Conservation (phyloP, 352 stramenopile genomes). For the Thraustochytrium striatum region DNA sequence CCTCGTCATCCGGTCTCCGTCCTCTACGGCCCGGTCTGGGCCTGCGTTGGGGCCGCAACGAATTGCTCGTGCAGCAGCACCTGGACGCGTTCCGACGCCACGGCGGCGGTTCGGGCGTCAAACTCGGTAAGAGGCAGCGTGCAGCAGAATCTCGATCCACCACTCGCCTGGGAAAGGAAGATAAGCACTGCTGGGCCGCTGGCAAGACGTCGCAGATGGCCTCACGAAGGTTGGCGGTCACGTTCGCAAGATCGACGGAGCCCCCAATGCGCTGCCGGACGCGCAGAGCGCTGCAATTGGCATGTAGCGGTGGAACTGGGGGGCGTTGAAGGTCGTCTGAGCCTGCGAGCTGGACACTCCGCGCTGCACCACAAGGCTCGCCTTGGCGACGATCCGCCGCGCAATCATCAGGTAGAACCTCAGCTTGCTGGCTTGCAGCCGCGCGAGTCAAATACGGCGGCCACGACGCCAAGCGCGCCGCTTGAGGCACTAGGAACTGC, state of each 20-base stretch:
- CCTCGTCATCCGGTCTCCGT: too few relatives aligned
- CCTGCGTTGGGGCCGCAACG: background rate
- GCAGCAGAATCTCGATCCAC: background rate
- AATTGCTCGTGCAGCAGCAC: background rate
- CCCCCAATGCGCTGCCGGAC: background rate
- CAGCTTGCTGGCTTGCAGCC: background rate
- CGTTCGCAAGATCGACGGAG: background rate
- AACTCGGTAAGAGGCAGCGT: background rate
- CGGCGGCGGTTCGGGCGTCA: background rate
- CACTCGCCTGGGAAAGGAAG: background rate
- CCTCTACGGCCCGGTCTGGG: too few relatives aligned
- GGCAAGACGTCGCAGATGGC: background rate
- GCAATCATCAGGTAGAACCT: background rate
- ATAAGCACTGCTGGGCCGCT: background rate
- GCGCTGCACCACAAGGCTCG: background rate
- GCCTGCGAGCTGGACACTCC: background rate
- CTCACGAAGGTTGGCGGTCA: background rate
- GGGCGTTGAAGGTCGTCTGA: background rate
- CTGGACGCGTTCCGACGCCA: background rate
- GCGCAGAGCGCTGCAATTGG: background rate
- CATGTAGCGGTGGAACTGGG: background rate
- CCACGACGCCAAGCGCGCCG: background rate
- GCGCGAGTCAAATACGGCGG: background rate
- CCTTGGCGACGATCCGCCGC: background rate
- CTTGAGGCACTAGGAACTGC: background rate